Evolutionary conservation across 371 early-diverging fungal species (phyloP).

Genomic region (Circinella umbellata): DNA sequence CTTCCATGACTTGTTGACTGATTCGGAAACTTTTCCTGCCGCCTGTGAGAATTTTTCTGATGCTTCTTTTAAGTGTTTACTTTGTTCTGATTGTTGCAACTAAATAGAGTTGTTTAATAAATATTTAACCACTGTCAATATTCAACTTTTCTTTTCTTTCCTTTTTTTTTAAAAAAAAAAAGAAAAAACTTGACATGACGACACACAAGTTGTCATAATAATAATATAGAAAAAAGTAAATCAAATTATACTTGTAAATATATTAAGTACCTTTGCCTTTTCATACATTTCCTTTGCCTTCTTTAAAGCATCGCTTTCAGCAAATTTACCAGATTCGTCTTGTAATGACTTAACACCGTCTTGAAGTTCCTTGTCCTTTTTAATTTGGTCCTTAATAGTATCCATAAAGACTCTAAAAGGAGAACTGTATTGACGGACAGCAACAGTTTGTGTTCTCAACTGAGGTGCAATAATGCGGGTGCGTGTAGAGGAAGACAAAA

Average conservation of each 20-base stretch:
- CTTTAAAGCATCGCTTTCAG: constrained; percentile 88
- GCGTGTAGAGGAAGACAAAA: constrained; percentile 17
- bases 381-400: constrained; percentile 87
- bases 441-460: not conserved
- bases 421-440: constrained; percentile 49
- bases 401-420: constrained; percentile 73
- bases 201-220: not conserved
- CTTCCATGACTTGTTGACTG: constrained; percentile 79
- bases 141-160: not conserved
- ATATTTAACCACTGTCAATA: not conserved
- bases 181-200: not conserved
- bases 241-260: not conserved
- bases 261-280: constrained; percentile 60
- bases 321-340: constrained; percentile 79
- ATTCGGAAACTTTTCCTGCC: constrained; percentile 75
- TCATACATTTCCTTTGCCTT: constrained; percentile 86
- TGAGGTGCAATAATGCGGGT: constrained; percentile 14
- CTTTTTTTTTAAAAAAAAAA: no score
- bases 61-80: constrained; percentile 70
- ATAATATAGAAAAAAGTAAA: no score
- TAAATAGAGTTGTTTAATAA: constrained; percentile 8
- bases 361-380: constrained; percentile 92
- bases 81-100: constrained; percentile 47
- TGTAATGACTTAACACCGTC: constrained; percentile 87
- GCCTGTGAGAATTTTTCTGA: constrained; percentile 80